phyloP scores from a whole-genome alignment of 2,329 filamentous ascomycete genomes.

The Lasiodiplodia theobromae region DNA sequence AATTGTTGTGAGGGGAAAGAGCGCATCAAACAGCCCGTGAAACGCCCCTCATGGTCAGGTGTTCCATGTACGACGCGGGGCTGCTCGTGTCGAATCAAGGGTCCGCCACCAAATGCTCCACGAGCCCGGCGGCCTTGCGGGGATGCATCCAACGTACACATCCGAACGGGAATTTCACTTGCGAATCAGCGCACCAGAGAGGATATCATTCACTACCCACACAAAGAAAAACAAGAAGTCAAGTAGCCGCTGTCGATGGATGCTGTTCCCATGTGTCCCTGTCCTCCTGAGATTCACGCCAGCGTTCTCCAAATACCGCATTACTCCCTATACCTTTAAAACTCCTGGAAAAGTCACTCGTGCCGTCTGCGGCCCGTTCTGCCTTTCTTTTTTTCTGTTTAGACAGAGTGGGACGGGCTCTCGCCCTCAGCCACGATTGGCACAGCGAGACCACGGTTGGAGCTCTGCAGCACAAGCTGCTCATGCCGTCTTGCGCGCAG shows the following conservation, averaged over 20 bases:
- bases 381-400: conserved; percentile 6
- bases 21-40: neutral
- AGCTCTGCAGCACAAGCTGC: conserved; percentile 89
- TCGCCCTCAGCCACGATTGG: conserved; percentile 89
- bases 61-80: neutral
- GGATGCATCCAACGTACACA: neutral
- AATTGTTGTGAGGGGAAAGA: conserved; percentile 1
- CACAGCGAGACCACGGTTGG: conserved; percentile 83
- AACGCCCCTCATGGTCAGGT: neutral
- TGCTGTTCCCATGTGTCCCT: conserved; percentile 22
- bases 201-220: conserved; percentile 27
- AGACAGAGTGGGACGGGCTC: conserved; percentile 33
- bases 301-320: conserved; percentile 19
- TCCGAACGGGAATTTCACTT: conserved; percentile 17
- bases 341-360: conserved; percentile 19
- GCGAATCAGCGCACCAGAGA: conserved; percentile 4
- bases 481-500: conserved; percentile 87
- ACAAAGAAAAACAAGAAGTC: conserved; percentile 19
- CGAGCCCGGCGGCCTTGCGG: conserved; percentile 16
- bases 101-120: conserved; percentile 5
- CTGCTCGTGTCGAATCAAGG: conserved; percentile 6
- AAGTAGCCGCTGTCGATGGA: conserved; percentile 22
- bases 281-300: conserved; percentile 18
- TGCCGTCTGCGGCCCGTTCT: neutral
- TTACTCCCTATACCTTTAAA: conserved; percentile 22